Conservation (phyloP, 208 protist species). For the Crithidia fasciculata region DNA sequence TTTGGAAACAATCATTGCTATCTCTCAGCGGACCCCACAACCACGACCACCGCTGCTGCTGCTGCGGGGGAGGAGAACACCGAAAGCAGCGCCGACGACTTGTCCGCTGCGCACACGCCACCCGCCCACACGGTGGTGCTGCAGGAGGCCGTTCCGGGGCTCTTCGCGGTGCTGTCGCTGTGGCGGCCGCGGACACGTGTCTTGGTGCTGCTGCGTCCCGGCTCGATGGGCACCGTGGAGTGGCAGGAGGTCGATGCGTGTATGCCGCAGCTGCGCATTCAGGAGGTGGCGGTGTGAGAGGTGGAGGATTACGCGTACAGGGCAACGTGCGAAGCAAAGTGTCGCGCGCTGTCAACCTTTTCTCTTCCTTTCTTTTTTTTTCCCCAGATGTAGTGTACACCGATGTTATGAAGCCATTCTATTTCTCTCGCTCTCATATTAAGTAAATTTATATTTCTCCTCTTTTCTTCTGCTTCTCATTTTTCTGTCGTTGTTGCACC, state of each 20-base stretch:
- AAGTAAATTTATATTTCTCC: too few relatives aligned
- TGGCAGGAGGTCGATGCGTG: conserved; percentile 13
- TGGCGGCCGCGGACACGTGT: conserved; percentile 4
- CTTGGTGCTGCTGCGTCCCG: conserved; percentile 12
- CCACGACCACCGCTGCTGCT: neutral
- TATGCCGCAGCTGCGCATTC: conserved; percentile 16
- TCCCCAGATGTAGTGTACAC: too few relatives aligned
- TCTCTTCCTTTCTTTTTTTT: too few relatives aligned
- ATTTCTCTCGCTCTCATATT: neutral
- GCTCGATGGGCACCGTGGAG: neutral
- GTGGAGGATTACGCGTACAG: neutral
- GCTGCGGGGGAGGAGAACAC: neutral
- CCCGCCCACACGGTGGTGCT: conserved; percentile 1
- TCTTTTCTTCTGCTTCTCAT: too few relatives aligned
- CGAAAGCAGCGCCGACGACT: neutral
- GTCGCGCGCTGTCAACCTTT: too few relatives aligned
- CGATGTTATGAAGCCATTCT: neutral
- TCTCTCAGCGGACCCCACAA: neutral
- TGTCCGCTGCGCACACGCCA: neutral
- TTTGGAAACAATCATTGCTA: conserved; percentile 17
- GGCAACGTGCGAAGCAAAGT: too few relatives aligned
- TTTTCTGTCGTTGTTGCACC: too few relatives aligned
- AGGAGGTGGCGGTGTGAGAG: conserved; percentile 1
- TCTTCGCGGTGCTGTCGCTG: conserved; percentile 12
- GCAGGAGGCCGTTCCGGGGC: conserved; percentile 12